Percentiles rank a stretch among this genome's conserved stretches.
phyloP scores from a whole-genome alignment of 306 rosid genomes.

The Alnus rubra region DNA sequence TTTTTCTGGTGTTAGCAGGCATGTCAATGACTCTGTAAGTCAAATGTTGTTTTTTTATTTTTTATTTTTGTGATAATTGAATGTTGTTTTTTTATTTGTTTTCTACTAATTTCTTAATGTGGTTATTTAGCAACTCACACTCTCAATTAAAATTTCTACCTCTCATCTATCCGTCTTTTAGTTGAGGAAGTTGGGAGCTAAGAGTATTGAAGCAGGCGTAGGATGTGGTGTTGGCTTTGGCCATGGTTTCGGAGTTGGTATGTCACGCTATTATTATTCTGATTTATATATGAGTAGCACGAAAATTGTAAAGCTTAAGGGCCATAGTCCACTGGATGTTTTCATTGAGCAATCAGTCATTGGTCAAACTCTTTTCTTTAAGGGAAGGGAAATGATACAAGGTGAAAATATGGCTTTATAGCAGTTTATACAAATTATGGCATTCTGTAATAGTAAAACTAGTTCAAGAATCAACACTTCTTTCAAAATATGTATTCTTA shows the following conservation, averaged over 20 bases:
- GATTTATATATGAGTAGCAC: background rate
- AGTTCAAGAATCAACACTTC: background rate
- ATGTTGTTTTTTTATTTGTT: background rate
- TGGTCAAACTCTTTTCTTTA: background rate
- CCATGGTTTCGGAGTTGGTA: slow-evolving; percentile 98
- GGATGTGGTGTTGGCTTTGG: slow-evolving; percentile 99
- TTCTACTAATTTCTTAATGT: background rate
- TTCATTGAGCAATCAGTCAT: slow-evolving; percentile 6
- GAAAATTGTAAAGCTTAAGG: background rate
- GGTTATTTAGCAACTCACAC: background rate
- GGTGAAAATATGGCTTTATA: slow-evolving; percentile 8
- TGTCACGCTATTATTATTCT: slow-evolving; percentile 23
- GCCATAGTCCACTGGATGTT: background rate
- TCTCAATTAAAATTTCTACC: slow-evolving; percentile 11
- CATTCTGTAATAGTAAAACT: background rate
- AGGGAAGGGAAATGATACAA: background rate
- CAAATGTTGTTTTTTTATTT: background rate
- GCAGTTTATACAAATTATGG: background rate
- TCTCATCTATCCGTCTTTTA: slow-evolving; percentile 28
- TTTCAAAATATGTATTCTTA: background rate
- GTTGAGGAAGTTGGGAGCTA: slow-evolving; percentile 90
- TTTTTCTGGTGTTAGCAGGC: slow-evolving; percentile 85
- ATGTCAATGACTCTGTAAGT: slow-evolving; percentile 75
- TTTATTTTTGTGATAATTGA: too few relatives aligned
- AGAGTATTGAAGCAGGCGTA: slow-evolving; percentile 75